Evolutionary conservation across 768 basidiomycete species (phyloP).

Genomic region (Coprinellus micaceus): DNA sequence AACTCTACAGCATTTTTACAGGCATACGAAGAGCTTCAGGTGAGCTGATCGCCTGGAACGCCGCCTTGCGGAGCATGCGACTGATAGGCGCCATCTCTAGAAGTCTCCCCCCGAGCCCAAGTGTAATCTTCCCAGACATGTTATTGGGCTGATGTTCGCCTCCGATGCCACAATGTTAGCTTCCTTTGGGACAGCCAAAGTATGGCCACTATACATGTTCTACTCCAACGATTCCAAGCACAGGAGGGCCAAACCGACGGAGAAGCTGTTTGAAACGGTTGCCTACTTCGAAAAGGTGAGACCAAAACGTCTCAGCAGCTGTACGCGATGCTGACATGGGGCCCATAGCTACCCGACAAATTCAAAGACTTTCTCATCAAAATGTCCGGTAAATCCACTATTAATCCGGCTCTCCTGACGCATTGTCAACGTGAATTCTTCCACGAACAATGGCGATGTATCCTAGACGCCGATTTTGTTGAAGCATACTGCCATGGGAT

Average conservation of each 20-base stretch:
- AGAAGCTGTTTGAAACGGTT: background rate
- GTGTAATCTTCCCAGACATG: background rate
- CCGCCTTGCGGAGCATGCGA: no score
- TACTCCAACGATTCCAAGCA: background rate
- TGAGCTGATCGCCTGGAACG: no score
- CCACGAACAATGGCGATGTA: slow-evolving; percentile 23
- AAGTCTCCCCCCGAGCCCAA: background rate
- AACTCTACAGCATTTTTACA: slow-evolving; percentile 27
- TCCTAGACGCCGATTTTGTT: slow-evolving; percentile 32
- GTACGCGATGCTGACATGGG: no score
- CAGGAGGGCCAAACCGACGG: background rate
- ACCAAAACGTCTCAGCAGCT: background rate
- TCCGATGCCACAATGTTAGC: background rate
- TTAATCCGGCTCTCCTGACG: background rate
- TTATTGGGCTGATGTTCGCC: background rate
- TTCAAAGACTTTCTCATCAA: background rate
- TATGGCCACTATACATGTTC: background rate
- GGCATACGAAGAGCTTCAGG: slow-evolving; percentile 24
- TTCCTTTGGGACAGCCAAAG: background rate
- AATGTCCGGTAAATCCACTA: background rate
- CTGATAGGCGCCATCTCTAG: background rate
- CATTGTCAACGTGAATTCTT: slow-evolving; percentile 19
- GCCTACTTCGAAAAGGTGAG: slow-evolving; percentile 2
- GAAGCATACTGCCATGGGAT: slow-evolving; percentile 31
- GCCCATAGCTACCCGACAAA: background rate